phyloP scores from a whole-genome alignment of 495 filamentous ascomycete genomes.

The Lindgomyces ingoldianus region DNA sequence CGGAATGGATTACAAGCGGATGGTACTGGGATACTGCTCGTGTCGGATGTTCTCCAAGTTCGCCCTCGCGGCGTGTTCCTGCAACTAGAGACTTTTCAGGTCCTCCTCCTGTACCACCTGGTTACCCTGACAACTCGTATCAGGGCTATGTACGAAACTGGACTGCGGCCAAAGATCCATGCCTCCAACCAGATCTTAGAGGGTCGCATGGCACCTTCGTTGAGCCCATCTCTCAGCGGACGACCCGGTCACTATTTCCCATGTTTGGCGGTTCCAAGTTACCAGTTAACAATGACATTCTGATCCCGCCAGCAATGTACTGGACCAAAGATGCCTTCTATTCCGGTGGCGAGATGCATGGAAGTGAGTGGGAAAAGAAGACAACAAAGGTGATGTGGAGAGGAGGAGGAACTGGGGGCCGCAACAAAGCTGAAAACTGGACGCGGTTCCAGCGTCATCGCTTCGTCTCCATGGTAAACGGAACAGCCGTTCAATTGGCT shows the following conservation, averaged over 20 bases:
- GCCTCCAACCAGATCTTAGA: slow-evolving; percentile 42
- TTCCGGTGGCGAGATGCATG: slow-evolving; percentile 52
- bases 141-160: slow-evolving; percentile 46
- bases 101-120: slow-evolving; percentile 31
- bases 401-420: slow-evolving; percentile 68
- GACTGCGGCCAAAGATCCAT: slow-evolving; percentile 42
- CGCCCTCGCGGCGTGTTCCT: slow-evolving; percentile 35
- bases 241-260: slow-evolving; percentile 62
- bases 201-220: slow-evolving; percentile 70
- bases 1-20: slow-evolving; percentile 21
- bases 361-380: slow-evolving; percentile 61
- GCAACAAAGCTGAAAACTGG: slow-evolving; percentile 64
- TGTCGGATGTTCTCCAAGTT: slow-evolving; percentile 41
- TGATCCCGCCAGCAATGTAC: slow-evolving; percentile 82
- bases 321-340: slow-evolving; percentile 71
- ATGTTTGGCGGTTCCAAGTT: slow-evolving; percentile 79
- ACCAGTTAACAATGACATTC: slow-evolving; percentile 77
- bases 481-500: slow-evolving; percentile 55
- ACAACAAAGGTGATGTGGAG: slow-evolving; percentile 63
- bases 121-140: slow-evolving; percentile 34
- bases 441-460: slow-evolving; percentile 71
- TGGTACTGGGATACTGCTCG: slow-evolving; percentile 43
- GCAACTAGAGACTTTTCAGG: slow-evolving; percentile 39
- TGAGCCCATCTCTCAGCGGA: slow-evolving; percentile 60
- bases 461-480: slow-evolving; percentile 68